Base-by-base conservation (phyloP, 441 rosid genomes). In the Pelargonium australe region DNA sequence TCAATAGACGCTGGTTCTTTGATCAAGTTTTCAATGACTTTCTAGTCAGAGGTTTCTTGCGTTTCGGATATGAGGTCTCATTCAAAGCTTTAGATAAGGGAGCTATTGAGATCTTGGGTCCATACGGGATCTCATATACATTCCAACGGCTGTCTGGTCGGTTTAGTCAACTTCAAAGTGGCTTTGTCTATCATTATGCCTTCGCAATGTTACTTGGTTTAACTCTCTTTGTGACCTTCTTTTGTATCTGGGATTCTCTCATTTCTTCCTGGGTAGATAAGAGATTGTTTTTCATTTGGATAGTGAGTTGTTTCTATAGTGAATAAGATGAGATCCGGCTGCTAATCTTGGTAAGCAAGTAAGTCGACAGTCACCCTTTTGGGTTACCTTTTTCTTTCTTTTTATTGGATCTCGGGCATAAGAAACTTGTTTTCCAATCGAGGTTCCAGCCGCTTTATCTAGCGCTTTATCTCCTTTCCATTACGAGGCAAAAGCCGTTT, bases 61-160 rank as follows among this genome's bases (percentile, higher is more conserved):
- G 31, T 41, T 44, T 20, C 51, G 51, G 55, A 66, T 41, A 37
- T 45, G 61, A 67, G 45, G 60, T 23, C 40, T 67, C 61, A 45
- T 47, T 67, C 40, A 53, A 47, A 67, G 13, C 61, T 67, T 67
- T 67, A 67, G 69, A 67, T 51, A 67, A 67, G 45, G 60, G 69
- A 19, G 60, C 60, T 67, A 34, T 34, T 34, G 40, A 45, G 61
- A 67, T 67, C 20, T 67, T 67, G 69, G 69, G 69, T 34, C 69
- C 69, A 12, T 67, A 67, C 2, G 25, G 37, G 2, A 67, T 67
- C 53, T 45, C 45, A 14, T 16, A 65, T 6, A 43, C 37, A 45
- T 16, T 37, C 45, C 20, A 11, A 41, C 2, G 10, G 13, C 7
- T 41, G 17, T 12, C 55, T 49, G 55, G 55, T 12, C 16, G 55